phyloP scores from a whole-genome alignment of 257 asterid genomes.

The Catharanthus roseus region DNA sequence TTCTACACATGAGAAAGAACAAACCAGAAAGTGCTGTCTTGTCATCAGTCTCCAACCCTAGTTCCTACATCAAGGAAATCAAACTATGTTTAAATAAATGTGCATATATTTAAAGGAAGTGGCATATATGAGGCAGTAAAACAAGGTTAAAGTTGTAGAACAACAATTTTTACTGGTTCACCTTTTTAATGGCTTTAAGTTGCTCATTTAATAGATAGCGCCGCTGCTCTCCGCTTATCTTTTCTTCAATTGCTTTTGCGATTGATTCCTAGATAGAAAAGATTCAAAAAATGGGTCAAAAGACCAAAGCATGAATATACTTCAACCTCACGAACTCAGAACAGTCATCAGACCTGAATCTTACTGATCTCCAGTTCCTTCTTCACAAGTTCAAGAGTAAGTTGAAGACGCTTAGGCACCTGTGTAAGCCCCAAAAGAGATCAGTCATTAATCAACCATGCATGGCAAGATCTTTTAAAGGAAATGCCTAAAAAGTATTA shows the following conservation, averaged over 20 bases:
- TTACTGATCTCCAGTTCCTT: conserved; percentile 98
- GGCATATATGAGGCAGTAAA: background rate
- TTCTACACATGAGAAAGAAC: conserved; percentile 16
- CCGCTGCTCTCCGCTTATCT: conserved; percentile 97
- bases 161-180: conserved; percentile 13
- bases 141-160: background rate
- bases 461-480: background rate
- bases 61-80: conserved; percentile 52
- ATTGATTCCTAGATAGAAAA: conserved; percentile 71
- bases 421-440: conserved; percentile 15
- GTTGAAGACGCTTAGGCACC: conserved; percentile 83
- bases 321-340: conserved; percentile 6
- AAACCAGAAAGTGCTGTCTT: conserved; percentile 92
- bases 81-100: conserved; percentile 17
- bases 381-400: conserved; percentile 86
- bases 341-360: conserved; percentile 59
- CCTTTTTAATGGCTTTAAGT: conserved; percentile 98
- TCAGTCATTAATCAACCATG: background rate
- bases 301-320: background rate
- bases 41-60: conserved; percentile 97
- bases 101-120: conserved; percentile 6
- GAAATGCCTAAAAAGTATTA: background rate
- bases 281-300: conserved; percentile 13
- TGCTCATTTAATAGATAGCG: conserved; percentile 92
- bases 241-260: conserved; percentile 98